phyloP scores from a whole-genome alignment of 2,329 filamentous ascomycete genomes.

The Phialophora verrucosa region DNA sequence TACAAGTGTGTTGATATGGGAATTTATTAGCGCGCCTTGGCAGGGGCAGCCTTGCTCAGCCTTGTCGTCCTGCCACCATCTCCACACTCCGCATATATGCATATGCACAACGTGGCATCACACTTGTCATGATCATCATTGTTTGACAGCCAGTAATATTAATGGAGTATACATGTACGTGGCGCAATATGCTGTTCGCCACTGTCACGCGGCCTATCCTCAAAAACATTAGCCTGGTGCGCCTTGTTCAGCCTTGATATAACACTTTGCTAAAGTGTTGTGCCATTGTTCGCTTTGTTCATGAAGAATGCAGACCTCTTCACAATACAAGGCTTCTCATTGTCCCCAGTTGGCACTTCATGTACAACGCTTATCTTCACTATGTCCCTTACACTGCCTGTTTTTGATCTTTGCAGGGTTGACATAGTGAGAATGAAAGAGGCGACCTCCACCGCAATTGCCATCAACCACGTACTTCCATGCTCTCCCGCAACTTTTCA shows the following conservation, averaged over 20 bases:
- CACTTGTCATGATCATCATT: background rate
- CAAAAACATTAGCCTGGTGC: background rate
- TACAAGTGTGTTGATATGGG: background rate
- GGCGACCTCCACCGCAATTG: background rate
- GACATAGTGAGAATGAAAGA: background rate
- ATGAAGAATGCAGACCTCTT: background rate
- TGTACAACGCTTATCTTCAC: background rate
- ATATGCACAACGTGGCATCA: background rate
- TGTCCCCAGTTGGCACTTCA: background rate
- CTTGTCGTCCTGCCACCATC: background rate
- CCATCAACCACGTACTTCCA: background rate
- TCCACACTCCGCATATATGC: background rate
- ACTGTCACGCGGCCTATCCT: background rate
- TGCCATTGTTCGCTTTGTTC: background rate
- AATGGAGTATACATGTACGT: background rate
- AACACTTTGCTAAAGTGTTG: background rate
- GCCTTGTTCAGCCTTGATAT: background rate
- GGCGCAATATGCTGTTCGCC: background rate
- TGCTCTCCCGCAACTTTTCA: background rate
- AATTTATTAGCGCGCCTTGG: background rate
- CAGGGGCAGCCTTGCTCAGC: conserved; percentile 9
- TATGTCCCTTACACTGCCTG: background rate
- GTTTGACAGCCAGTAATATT: background rate
- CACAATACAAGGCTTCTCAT: background rate
- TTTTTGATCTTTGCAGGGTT: background rate